Base-by-base conservation (phyloP, 495 filamentous ascomycete species). In the Penicillium psychrofluorescens region DNA sequence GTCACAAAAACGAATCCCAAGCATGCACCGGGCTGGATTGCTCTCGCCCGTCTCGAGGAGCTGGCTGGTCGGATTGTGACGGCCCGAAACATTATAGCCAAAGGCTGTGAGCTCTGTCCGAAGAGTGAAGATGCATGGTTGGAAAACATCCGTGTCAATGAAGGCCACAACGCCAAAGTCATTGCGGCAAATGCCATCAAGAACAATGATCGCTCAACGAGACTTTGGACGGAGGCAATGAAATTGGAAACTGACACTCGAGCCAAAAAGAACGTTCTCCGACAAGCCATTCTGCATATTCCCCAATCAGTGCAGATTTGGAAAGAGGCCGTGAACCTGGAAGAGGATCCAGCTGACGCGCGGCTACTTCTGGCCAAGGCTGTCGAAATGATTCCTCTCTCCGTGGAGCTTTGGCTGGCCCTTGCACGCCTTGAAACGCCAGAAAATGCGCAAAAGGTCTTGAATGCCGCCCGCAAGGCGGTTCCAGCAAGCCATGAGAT, bases 321-420 rank as follows among this genome's bases (percentile, higher is more conserved):
- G 92, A 97, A 96, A 61, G 86, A 92, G 56, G 83, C 90, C n/a
- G 90, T 97, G 35, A 97, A 97, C 50, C 68, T 96, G 34, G 91
- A 95, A 55, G 90, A 95, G 44, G 84, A 92, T 51, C 80, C 85
- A 1, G 83, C 81, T 7, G 88, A 95, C 67, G 92, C 91, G 7
- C 76, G 81, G 46, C 68, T 97, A 29, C 75, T 99, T 33, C 76
- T 97, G 13, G 88, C 88, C 8, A 94, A 95, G 66, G 94, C 92
- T 4, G 89, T 88, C 7, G 90, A 97, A 46, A 85, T 95, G 45
- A 91, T 99, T 45, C 91, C 90, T 0, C 68, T 90, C 10, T 94
- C 90, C 2, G 83, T 95, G 29, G 92, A 99, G 55, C 72, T 99
- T 6, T 97, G 92, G 92, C 73, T 99, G 29, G 90, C 89, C 2